Percentiles rank a stretch among this genome's conserved stretches.
These are phyloP conservation scores for Debaryomyces hansenii DNA, from an alignment of 805 yeast genomes.

Conservation along the genomic window DNA sequence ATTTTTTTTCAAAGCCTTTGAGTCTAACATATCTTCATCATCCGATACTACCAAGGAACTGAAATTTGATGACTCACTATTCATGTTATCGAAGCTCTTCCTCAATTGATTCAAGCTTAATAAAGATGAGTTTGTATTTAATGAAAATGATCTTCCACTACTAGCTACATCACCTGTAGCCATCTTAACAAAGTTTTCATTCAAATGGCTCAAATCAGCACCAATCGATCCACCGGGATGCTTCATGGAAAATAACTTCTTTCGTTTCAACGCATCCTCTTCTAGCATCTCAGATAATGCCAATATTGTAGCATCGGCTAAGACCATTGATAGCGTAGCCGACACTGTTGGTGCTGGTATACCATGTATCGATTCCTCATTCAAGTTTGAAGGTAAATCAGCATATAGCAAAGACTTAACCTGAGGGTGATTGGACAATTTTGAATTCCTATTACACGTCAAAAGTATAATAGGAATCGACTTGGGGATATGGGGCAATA, in stretches of 20 bases:
- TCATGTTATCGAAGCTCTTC: slow-evolving; percentile 2
- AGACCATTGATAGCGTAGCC: slow-evolving; percentile 70
- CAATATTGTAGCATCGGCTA: slow-evolving; percentile 77
- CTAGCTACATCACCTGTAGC: slow-evolving; percentile 1
- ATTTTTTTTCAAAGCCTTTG: slow-evolving; percentile 16
- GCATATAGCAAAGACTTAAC: slow-evolving; percentile 58
- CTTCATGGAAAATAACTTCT: slow-evolving; percentile 59
- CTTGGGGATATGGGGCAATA: slow-evolving; percentile 58
- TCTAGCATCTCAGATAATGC: slow-evolving; percentile 70
- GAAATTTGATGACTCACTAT: slow-evolving; percentile 5
- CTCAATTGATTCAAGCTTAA: slow-evolving; percentile 14
- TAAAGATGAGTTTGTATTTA: slow-evolving; percentile 11
- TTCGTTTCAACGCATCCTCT: slow-evolving; percentile 53
- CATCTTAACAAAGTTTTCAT: slow-evolving; percentile 19
- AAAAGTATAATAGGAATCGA: slow-evolving; percentile 57
- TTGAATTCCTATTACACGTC: slow-evolving; percentile 61
- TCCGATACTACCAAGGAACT: slow-evolving; percentile 21
- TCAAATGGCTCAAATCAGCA: slow-evolving; percentile 36
- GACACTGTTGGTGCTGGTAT: slow-evolving; percentile 87
- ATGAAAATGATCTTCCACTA: slow-evolving; percentile 9
- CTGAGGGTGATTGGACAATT: slow-evolving; percentile 51
- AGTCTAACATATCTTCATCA: slow-evolving; percentile 15
- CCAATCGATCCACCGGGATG: slow-evolving; percentile 97
- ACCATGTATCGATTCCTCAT: slow-evolving; percentile 70
- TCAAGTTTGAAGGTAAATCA: slow-evolving; percentile 54